Evolutionary conservation across 306 rosid genomes (phyloP), one percentile per base, ranked within the genome.

Genomic region (Cyclanthera cordifolia): DNA sequence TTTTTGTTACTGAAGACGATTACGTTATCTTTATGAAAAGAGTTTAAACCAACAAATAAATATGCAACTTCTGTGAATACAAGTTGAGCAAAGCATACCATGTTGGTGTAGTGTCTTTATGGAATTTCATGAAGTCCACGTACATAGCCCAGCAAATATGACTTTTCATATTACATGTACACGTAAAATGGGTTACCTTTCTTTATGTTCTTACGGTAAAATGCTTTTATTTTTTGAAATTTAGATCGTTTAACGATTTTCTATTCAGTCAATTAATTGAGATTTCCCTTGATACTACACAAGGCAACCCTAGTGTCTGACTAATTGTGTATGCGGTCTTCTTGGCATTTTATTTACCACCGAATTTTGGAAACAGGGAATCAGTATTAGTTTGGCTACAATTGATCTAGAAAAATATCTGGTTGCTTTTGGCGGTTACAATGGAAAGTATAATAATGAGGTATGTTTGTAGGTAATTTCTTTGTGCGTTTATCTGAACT

Each of bases 341-440:
- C 58, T 49, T 67, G n/a, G 47, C 4, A 37, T 73, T 32, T 20
- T 52, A 51, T 19, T 56, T 15, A 32, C 8, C 27, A 15, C 14
- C 45, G 11, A 28, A 41, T 54, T 77, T 72, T 79, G 81, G 64
- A 66, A 83, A 66, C 82, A 94, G 99, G 99, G 99, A 53, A 87
- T 88, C 64, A 83, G 86, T 79, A 83, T 86, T 75, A 85, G 91
- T 86, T 83, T 85, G 5, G 81, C 84, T 69, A 39, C 73, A 75
- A 82, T 86, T 77, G 97, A 82, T 58, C 86, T 87, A 69, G 89
- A 85, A 68, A 86, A 82, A 60, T 82, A 86, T 88, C 76, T 94
- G 79, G 86, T 89, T 79, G 82, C 96, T 61, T 94, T 94, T 72
- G 99, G 99, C 60, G 99, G 99, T 78, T 94, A 94, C 79, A 94